These are phyloP conservation scores for Dendrostoma leiphaemia DNA, from an alignment of 2,329 filamentous ascomycete species.

Conservation along the genomic window DNA sequence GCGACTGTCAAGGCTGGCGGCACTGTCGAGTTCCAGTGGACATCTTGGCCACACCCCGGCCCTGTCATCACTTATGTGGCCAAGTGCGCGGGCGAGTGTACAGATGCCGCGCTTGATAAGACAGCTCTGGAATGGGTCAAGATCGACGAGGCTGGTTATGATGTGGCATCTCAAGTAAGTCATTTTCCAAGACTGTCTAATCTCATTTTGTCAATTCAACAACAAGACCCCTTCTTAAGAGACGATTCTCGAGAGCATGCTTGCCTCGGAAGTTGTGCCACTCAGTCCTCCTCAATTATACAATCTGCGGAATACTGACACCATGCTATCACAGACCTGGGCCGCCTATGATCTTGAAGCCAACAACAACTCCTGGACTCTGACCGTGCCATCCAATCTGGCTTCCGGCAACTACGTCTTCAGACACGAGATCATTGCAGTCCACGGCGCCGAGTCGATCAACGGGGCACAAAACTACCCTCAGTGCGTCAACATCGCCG, in stretches of 20 bases:
- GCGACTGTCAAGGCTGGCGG: slow-evolving; percentile 19
- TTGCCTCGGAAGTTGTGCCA: too few relatives aligned
- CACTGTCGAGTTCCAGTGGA: slow-evolving; percentile 24
- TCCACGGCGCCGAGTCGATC: slow-evolving; percentile 37
- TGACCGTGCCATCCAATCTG: slow-evolving; percentile 33
- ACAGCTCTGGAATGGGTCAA: slow-evolving; percentile 33
- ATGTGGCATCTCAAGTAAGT: slow-evolving; percentile 21
- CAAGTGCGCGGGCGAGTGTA: slow-evolving; percentile 20
- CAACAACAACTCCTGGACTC: slow-evolving; percentile 46
- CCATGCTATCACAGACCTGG: slow-evolving; percentile 30
- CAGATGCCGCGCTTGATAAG: slow-evolving; percentile 30
- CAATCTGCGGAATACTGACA: too few relatives aligned
- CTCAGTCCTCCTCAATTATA: too few relatives aligned
- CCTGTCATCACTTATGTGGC: slow-evolving; percentile 30
- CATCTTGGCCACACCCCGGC: slow-evolving; percentile 30
- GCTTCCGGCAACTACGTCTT: slow-evolving; percentile 43
- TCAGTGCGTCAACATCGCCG: slow-evolving; percentile 44
- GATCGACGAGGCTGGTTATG: slow-evolving; percentile 33
- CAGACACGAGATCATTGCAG: slow-evolving; percentile 48
- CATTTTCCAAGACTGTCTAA: too few relatives aligned
- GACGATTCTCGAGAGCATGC: too few relatives aligned
- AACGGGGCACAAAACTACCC: slow-evolving; percentile 48
- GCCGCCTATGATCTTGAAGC: slow-evolving; percentile 40
- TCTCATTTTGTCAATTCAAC: too few relatives aligned
- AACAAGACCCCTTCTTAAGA: too few relatives aligned